Conservation (phyloP, 2,329 filamentous ascomycete genomes). For the Colletotrichum lindemuthianum region DNA sequence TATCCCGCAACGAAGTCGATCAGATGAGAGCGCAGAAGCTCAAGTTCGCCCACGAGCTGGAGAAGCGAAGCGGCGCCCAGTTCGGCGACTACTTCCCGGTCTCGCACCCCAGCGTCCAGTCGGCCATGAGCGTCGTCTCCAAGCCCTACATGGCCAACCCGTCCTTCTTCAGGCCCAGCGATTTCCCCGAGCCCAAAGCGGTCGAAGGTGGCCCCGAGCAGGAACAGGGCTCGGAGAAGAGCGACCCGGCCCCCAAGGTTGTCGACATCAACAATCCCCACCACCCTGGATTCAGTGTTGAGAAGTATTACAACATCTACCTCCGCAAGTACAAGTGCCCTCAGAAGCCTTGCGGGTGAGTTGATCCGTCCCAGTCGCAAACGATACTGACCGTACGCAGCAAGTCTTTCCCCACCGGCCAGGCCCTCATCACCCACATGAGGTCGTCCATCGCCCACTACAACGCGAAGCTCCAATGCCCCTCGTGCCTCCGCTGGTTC, state of each 20-base stretch:
- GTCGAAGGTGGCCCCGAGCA: conserved; percentile 36
- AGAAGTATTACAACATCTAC: conserved; percentile 56
- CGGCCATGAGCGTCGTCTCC: conserved; percentile 8
- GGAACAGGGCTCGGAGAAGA: conserved; percentile 31
- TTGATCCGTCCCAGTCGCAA: conserved; percentile 11
- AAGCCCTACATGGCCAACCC: conserved; percentile 28
- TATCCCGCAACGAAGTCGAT: conserved; percentile 47
- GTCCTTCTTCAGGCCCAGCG: conserved; percentile 28
- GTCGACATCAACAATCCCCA: conserved; percentile 55
- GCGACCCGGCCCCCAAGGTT: conserved; percentile 5
- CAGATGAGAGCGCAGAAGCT: conserved; percentile 49
- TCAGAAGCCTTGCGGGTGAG: conserved; percentile 60
- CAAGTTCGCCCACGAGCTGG: conserved; percentile 46
- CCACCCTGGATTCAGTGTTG: conserved; percentile 56
- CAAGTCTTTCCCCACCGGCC: conserved; percentile 50
- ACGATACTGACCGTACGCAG: conserved; percentile 42
- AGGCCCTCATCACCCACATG: conserved; percentile 54
- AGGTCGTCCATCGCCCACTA: conserved; percentile 51
- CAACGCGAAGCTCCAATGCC: conserved; percentile 51
- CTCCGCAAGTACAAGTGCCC: conserved; percentile 64
- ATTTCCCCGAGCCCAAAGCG: conserved; percentile 27
- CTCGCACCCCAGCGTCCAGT: conserved; percentile 21
- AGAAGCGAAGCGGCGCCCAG: conserved; percentile 34
- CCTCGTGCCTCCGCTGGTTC: conserved; percentile 55
- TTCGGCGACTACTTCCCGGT: conserved; percentile 38